Percentiles rank a stretch among this genome's conserved stretches.
Evolutionary conservation across 768 basidiomycete species (phyloP).

Genomic region (Collybiopsis confluens): DNA sequence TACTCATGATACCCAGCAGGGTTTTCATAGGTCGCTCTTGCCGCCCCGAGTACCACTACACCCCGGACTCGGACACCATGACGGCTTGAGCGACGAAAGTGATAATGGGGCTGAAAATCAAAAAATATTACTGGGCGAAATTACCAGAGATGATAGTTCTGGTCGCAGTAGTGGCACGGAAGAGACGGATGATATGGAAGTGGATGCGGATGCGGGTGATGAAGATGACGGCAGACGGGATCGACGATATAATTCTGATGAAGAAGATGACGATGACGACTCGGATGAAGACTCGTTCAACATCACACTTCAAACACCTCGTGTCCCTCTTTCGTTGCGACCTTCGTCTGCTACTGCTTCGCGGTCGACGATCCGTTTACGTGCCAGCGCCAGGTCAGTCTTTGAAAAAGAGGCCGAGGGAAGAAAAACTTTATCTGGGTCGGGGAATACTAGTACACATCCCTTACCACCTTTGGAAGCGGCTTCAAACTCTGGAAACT

Average conservation of each 20-base stretch:
- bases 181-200: conserved; percentile 15
- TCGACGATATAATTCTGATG: conserved; percentile 24
- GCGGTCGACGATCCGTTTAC: conserved; percentile 7
- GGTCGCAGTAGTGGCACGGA: neutral
- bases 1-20: conserved; percentile 31
- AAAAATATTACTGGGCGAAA: neutral
- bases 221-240: too few species aligned
- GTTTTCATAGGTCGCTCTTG: conserved; percentile 72
- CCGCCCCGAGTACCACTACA: conserved; percentile 53
- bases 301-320: conserved; percentile 63
- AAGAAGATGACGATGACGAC: conserved; percentile 26
- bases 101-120: conserved; percentile 8
- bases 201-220: conserved; percentile 22
- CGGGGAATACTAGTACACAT: too few species aligned
- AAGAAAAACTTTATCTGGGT: neutral
- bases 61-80: conserved; percentile 49
- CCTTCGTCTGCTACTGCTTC: conserved; percentile 1
- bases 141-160: neutral
- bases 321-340: conserved; percentile 20
- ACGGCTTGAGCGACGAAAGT: conserved; percentile 51
- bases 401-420: conserved; percentile 5
- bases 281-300: conserved; percentile 64
- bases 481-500: conserved; percentile 2
- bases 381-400: conserved; percentile 6
- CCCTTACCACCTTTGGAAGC: neutral